Percentiles rank a stretch among this genome's conserved stretches.
Conservation (phyloP, 805 yeast species). For the Candida vartiovaarae region DNA sequence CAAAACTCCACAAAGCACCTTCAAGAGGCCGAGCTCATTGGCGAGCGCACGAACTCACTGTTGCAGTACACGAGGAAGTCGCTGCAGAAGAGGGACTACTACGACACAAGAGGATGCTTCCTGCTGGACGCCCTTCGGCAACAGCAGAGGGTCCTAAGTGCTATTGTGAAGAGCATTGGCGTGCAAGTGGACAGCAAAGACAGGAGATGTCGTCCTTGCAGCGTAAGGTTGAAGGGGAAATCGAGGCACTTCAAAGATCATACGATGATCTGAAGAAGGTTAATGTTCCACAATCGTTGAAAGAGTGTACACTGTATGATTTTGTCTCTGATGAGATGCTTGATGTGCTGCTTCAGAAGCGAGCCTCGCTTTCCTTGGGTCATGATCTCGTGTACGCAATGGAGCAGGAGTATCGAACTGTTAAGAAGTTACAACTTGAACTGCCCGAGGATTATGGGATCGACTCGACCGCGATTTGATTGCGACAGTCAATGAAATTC, state of each 20-base stretch:
- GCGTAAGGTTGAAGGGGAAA: conserved; percentile 26
- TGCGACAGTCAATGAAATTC: conserved; percentile 32
- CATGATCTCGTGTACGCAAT: neutral
- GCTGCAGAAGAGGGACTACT: conserved; percentile 34
- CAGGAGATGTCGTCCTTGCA: neutral
- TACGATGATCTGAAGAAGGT: conserved; percentile 25
- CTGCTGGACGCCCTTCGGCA: conserved; percentile 37
- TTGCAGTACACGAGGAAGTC: conserved; percentile 31
- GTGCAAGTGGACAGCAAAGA: neutral
- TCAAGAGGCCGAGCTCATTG: conserved; percentile 41
- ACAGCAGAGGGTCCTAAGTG: conserved; percentile 34
- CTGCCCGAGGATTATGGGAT: neutral
- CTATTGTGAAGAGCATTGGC: neutral
- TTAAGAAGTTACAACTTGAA: neutral
- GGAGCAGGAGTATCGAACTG: neutral
- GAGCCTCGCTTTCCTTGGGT: neutral
- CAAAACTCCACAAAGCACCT: conserved; percentile 42
- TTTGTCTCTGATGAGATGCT: conserved; percentile 36
- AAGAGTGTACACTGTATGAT: conserved; percentile 30
- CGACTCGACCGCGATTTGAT: conserved; percentile 7
- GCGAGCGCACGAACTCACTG: conserved; percentile 41
- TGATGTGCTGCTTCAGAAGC: conserved; percentile 9
- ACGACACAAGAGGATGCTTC: conserved; percentile 37
- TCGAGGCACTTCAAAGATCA: conserved; percentile 29
- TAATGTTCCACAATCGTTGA: conserved; percentile 1